These are phyloP conservation scores for Dothideomycetes sp. DNA, from an alignment of 2,329 filamentous ascomycete genomes.

Conservation along the genomic window DNA sequence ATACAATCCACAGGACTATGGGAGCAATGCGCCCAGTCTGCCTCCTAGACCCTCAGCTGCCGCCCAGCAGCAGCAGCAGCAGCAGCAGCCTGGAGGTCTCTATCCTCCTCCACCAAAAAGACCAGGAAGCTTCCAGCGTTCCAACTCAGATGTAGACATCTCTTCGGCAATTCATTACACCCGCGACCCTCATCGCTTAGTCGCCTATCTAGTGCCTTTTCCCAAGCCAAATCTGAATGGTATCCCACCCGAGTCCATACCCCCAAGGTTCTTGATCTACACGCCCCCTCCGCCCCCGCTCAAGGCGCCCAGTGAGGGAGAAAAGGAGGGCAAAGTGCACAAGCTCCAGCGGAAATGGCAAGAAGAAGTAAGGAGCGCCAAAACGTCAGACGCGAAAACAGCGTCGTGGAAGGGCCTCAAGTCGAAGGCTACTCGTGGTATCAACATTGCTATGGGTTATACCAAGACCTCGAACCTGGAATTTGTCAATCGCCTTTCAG, in stretches of 20 bases:
- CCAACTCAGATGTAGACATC: constrained; percentile 13
- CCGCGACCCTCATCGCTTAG: constrained; percentile 30
- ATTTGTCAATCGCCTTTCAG: constrained; percentile 30
- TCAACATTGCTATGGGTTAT: constrained; percentile 28
- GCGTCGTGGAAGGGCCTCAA: constrained; percentile 33
- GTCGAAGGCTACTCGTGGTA: constrained; percentile 27
- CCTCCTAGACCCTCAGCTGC: constrained; percentile 4
- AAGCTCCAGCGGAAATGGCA: constrained; percentile 36
- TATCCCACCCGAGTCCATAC: constrained; percentile 21
- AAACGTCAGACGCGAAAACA: constrained; percentile 28
- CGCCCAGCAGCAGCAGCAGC: too few relatives aligned
- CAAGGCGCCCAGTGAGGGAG: constrained; percentile 26
- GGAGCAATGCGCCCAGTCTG: background rate
- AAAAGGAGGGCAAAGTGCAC: constrained; percentile 31
- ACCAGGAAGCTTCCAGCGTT: background rate
- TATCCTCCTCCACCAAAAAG: constrained; percentile 1
- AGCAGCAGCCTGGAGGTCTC: too few relatives aligned
- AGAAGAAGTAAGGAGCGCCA: constrained; percentile 32
- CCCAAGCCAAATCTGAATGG: constrained; percentile 28
- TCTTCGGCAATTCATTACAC: constrained; percentile 27
- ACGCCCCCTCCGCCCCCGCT: constrained; percentile 33
- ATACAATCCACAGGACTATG: background rate
- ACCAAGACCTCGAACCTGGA: constrained; percentile 32
- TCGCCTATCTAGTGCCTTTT: constrained; percentile 33
- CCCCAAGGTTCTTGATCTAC: constrained; percentile 32